Evolutionary conservation across 2,329 filamentous ascomycete genomes (phyloP), one percentile per base, ranked within the genome.

Genomic region (Colletotrichum noveboracense): DNA sequence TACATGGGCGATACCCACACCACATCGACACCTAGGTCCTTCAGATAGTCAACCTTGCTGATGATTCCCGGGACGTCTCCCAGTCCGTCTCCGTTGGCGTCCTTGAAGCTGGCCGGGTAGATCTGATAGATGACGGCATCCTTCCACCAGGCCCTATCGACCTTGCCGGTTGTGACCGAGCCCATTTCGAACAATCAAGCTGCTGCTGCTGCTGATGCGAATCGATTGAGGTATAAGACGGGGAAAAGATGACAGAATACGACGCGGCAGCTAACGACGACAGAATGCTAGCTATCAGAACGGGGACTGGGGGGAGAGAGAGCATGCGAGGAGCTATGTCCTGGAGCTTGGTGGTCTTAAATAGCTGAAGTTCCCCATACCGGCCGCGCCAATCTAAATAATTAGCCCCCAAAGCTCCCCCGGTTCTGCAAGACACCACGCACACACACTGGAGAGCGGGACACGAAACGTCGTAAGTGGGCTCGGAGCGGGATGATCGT

Each of bases 1-100:
- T 91, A 93, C 81, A 93, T 91, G 14, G 93, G 93, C 60, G 89
- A 93, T 1, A 93, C 83, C 93, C 93, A 95, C 65, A 95, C 86
- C 8, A 92, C 88, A 79, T 94, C 89, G 12, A 93, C 85, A 1
- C 93, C 93, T 0, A 94, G 83, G 3, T 85, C 83, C 79, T 91
- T 86, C 52, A 94, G 86, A 80, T 94, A 93, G 78, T 91, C 87
- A 1, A 94, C 85, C 77, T 92, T 91, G 56, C 88, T 88, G 13
- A 90, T 89, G 72, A 94, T 91, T n/a, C 93, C 93, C 8, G 87
- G 88, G 21, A 94, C 84, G 77, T 93, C 90, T 13, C 92, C 92
- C 78, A 91, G 86, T 67, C 93, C 91, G 79, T 91, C 89, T 48
- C 87, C 87, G 72, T 92, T 91, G 76, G 87, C 88, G 80, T 91